Evolutionary conservation across 1,139 yeast species (phyloP).

Genomic region (Magnusiomyces ingens): DNA sequence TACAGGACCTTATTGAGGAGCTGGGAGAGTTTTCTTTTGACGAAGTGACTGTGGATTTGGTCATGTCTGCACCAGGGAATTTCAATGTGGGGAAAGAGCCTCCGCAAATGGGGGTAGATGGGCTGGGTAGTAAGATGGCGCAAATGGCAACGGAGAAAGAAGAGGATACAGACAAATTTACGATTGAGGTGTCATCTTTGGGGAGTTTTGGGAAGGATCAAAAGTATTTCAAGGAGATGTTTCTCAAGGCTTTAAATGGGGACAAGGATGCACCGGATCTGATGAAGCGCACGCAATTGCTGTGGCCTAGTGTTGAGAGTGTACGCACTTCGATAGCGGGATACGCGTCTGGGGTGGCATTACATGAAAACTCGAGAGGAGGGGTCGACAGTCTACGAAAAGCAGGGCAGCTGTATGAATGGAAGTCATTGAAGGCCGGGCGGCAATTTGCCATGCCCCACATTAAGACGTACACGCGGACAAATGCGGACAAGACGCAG

Average conservation of each 20-base stretch:
- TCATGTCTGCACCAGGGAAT: not conserved
- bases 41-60: too few species aligned
- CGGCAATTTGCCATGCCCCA: conserved; percentile 33
- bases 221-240: conserved; percentile 20
- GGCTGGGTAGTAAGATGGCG: not conserved
- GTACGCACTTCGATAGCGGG: conserved; percentile 29
- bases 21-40: too few species aligned
- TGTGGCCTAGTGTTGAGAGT: conserved; percentile 31
- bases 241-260: conserved; percentile 22
- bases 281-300: conserved; percentile 15
- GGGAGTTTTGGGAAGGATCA: conserved; percentile 26
- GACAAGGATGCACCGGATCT: not conserved
- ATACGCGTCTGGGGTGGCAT: conserved; percentile 28
- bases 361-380: conserved; percentile 20
- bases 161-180: conserved; percentile 17
- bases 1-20: not conserved
- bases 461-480: conserved; percentile 31
- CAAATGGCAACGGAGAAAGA: not conserved
- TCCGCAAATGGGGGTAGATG: not conserved
- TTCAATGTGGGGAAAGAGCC: not conserved
- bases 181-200: conserved; percentile 30
- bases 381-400: not conserved
- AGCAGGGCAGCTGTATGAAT: conserved; percentile 20
- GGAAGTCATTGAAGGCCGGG: conserved; percentile 29
- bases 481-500: conserved; percentile 12